Base-by-base conservation (phyloP, 2,329 filamentous ascomycete genomes). In the Apiospora phragmitis region DNA sequence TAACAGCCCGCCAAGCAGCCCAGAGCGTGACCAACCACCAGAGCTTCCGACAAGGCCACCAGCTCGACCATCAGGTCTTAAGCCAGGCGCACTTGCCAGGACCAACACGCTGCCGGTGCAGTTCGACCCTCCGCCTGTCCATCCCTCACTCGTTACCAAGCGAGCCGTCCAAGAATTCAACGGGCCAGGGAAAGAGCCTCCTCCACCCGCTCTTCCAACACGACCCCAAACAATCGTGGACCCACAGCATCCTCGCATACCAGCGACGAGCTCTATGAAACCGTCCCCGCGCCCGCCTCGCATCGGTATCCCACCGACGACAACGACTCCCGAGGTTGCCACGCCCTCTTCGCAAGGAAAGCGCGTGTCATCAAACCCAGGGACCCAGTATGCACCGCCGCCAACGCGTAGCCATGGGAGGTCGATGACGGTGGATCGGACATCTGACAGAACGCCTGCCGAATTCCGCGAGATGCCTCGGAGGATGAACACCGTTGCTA, bases 1-100 rank as follows among this genome's bases (percentile, higher is more conserved):
- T 78, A 94, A 87, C 77, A 97, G 94, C 45, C 94, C 94, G 24
- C 94, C 95, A 0, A 91, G 90, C 75, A 95, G 92, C 77, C 79
- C 84, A 0, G 84, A 87, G n/a, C 82, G 83, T n/a, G 82, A 83
- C n/a, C 82, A 83, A 8, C 85, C 85, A 9, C 87, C 88, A 1
- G 82, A 81, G 70, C 83, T 87, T 62, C 87, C 83, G 24, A 83
- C 80, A 8, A 82, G 87, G 16, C 87, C 86, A 69, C 81, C 84
- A 65, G 87, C 87, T 66, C 73, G 72, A 41, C 88, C 88, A 2
- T 77, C 76, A 12, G 73, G 76, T 65, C 75, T 78, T 14, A 75
- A 74, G n/a, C 75, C 78, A 14, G 67, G 73, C n/a, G 21, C 35
- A 21, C 38, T 75, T 29, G 71, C 74, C 21, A 79, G 80, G 68